Evolutionary conservation across 192 early-diverging fungal species (phyloP).

Genomic region (Chytriomyces hyalinus): DNA sequence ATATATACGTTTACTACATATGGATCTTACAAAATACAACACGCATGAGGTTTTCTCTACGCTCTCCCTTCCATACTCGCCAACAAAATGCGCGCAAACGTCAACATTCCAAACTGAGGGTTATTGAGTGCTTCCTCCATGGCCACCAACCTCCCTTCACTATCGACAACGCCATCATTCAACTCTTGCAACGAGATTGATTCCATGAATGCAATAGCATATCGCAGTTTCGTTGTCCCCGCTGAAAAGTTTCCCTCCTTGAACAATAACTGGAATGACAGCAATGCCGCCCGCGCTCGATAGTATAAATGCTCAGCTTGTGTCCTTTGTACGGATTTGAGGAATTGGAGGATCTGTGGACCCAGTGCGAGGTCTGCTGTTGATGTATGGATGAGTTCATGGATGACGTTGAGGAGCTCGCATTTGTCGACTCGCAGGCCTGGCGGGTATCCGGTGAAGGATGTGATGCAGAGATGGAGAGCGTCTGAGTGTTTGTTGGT

Average conservation of each 20-base stretch:
- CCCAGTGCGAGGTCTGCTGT: background rate
- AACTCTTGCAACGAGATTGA: background rate
- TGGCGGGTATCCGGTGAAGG: background rate
- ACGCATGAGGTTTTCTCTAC: background rate
- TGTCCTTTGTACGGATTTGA: background rate
- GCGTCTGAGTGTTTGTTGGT: too few relatives aligned
- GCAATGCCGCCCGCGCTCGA: constrained; percentile 4
- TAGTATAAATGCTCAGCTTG: background rate
- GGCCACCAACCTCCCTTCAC: background rate
- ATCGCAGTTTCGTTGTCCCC: background rate
- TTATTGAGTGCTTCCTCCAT: constrained; percentile 3
- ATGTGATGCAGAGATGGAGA: too few relatives aligned
- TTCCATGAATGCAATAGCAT: background rate
- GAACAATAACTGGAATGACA: background rate
- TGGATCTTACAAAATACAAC: background rate
- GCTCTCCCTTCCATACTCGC: constrained; percentile 7
- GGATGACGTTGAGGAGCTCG: constrained; percentile 1
- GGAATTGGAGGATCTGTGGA: background rate
- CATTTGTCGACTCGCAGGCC: constrained; percentile 4
- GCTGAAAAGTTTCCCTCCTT: constrained; percentile 2
- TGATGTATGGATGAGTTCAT: background rate
- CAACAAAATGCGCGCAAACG: background rate
- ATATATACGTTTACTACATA: background rate
- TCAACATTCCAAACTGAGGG: background rate
- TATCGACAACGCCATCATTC: background rate